A percentile compares a stretch with the other conserved stretches of the same genome.
These are phyloP conservation scores for Fusarium verticillioides DNA, from an alignment of 2,329 filamentous ascomycete species.

Conservation along the genomic window DNA sequence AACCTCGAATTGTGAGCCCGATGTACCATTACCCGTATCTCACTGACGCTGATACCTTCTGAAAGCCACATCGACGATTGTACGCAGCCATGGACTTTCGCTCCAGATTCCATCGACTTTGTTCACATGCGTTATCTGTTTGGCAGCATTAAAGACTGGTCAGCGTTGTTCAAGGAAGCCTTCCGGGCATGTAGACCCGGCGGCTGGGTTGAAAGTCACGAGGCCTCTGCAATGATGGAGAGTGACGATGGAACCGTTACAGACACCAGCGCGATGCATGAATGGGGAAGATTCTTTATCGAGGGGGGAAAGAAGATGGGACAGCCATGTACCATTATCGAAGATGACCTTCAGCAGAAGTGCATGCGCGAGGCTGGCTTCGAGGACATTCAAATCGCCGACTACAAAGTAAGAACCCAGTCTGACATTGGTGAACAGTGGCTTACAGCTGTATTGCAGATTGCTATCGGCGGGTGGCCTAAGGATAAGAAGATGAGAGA, in stretches of 20 bases:
- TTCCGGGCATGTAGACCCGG: slow-evolving; percentile 65
- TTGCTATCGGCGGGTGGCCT: background rate
- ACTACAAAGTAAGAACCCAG: background rate
- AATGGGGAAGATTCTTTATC: slow-evolving; percentile 43
- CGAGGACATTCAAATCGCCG: background rate
- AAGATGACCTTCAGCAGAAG: slow-evolving; percentile 6
- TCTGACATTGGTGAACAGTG: too few relatives aligned
- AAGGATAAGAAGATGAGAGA: background rate
- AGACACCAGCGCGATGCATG: slow-evolving; percentile 35
- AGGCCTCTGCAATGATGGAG: slow-evolving; percentile 36
- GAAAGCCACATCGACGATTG: slow-evolving; percentile 42
- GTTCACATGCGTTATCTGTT: slow-evolving; percentile 68
- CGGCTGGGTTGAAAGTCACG: slow-evolving; percentile 53
- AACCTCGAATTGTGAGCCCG: slow-evolving; percentile 17
- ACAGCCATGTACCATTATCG: background rate
- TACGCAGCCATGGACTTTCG: slow-evolving; percentile 45
- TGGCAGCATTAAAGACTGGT: slow-evolving; percentile 67
- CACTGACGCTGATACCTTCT: background rate
- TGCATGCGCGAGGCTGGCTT: slow-evolving; percentile 4
- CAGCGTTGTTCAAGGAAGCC: slow-evolving; percentile 60
- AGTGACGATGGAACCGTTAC: slow-evolving; percentile 47
- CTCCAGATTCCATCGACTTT: slow-evolving; percentile 60
- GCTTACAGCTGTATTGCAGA: background rate
- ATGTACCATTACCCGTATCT: background rate
- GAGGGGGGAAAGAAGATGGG: slow-evolving; percentile 39